Conservation (phyloP, 1,139 yeast genomes). For the Kurtzmaniella quercitrusa region DNA sequence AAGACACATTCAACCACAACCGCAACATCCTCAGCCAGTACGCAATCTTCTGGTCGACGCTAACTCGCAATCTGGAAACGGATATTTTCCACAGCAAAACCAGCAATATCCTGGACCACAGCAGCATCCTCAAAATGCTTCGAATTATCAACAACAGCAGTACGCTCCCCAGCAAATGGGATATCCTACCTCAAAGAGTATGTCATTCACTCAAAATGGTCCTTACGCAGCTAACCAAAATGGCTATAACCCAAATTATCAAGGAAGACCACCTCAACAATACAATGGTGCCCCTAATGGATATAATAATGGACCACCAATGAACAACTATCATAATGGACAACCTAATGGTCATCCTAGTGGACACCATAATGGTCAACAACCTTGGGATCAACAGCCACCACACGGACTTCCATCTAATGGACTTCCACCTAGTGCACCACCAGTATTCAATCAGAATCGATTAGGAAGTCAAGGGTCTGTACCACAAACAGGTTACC, state of each 20-base stretch:
- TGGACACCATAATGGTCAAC: constrained; percentile 12
- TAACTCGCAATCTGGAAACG: neutral
- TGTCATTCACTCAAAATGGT: neutral
- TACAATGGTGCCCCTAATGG: constrained; percentile 5
- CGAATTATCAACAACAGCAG: constrained; percentile 6
- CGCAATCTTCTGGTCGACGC: neutral
- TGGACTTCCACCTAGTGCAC: constrained; percentile 26
- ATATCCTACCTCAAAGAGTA: constrained; percentile 1
- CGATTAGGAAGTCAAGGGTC: constrained; percentile 4
- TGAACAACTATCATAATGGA: constrained; percentile 3
- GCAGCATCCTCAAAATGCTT: constrained; percentile 4
- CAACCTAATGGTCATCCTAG: constrained; percentile 12
- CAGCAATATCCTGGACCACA: constrained; percentile 3
- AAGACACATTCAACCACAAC: constrained; percentile 1
- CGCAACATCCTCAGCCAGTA: constrained; percentile 10
- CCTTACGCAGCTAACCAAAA: neutral
- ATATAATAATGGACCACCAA: constrained; percentile 8
- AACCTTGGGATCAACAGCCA: constrained; percentile 26
- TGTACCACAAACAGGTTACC: constrained; percentile 3
- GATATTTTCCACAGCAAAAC: constrained; percentile 4
- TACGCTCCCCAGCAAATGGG: constrained; percentile 7
- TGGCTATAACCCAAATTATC: neutral
- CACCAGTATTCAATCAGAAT: constrained; percentile 15
- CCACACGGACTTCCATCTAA: constrained; percentile 38
- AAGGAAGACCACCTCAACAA: constrained; percentile 5